Base-by-base conservation (phyloP, 306 rosid genomes). In the Cotoneaster glaucophyllus region DNA sequence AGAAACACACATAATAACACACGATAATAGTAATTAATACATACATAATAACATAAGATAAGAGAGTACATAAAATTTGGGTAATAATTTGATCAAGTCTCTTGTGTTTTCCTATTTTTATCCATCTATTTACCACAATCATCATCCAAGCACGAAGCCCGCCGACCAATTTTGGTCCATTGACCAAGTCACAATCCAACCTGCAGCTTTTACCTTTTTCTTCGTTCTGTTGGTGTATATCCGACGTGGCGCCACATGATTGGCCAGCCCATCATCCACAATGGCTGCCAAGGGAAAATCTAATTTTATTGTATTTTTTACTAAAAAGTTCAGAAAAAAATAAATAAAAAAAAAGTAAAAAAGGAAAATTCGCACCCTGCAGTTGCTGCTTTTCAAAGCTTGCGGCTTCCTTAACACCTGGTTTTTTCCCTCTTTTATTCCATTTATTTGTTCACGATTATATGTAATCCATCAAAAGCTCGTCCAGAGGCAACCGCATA, bases 141-240 rank as follows among this genome's bases (percentile, higher is more conserved):
- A 76, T 67, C 28, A 65, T 37, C 28, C 45, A 65, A 18, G 50
- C 18, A 65, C 19, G 28, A 53, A 22, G 11, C 48, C 3, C 29
- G 31, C 25, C 21, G 37, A n/a, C 41, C 24, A 59, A 69, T 7
- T 58, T n/a, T 28, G 61, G 68, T 12, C 31, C 22, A 14, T n/a
- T 65, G 88, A 87, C 89, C 80, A 70, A 76, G 71, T 87, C 90
- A 87, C 72, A 76, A 28, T 11, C 44, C 8, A 59, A 45, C 45
- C 66, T 43, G 13, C 22, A 37, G 21, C 57, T 71, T 69, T 14
- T 6, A 14, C 50, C 41, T 1, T 50, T 57, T 54, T 18, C 54
- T 56, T 44, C 57, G 22, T 14, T 50, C 6, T 50, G 19, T 50
- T 50, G 8, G 54, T 7, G 21, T 50, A 50, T 1, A 15, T 41